These are phyloP conservation scores for Trichoderma gamsii DNA, from an alignment of 495 filamentous ascomycete genomes.

Conservation along the genomic window DNA sequence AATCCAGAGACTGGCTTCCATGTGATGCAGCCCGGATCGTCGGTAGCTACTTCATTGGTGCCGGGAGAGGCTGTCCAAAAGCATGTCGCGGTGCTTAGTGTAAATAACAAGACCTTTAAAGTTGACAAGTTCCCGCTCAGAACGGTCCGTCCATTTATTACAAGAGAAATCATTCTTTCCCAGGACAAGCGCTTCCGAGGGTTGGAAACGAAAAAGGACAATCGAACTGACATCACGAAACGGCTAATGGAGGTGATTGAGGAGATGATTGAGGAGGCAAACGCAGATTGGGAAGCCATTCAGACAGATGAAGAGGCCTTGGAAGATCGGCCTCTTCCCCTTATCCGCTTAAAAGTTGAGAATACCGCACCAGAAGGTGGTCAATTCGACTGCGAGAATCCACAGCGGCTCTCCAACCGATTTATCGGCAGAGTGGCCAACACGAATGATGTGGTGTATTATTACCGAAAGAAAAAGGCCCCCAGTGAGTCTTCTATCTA, in stretches of 20 bases:
- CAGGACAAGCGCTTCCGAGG: conserved; percentile 71
- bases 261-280: conserved; percentile 80
- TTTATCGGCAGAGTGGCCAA: conserved; percentile 90
- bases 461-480: conserved; percentile 74
- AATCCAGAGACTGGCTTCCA: conserved; percentile 87
- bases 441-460: conserved; percentile 86
- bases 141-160: conserved; percentile 85
- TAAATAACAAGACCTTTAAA: conserved; percentile 77
- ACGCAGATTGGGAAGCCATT: conserved; percentile 70
- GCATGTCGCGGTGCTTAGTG: conserved; percentile 75
- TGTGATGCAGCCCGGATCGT: conserved; percentile 96
- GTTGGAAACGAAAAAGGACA: conserved; percentile 72
- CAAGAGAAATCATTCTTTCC: conserved; percentile 71
- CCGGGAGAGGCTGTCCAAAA: conserved; percentile 89
- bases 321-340: conserved; percentile 66
- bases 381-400: conserved; percentile 87
- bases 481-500: conserved; percentile 25
- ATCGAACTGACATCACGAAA: conserved; percentile 69
- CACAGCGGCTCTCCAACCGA: conserved; percentile 91
- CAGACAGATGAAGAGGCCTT: conserved; percentile 50
- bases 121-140: conserved; percentile 79
- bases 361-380: conserved; percentile 82
- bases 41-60: conserved; percentile 85
- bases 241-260: conserved; percentile 73
- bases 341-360: conserved; percentile 87